Base-by-base conservation (phyloP, 306 rosid genomes). In the Medicago arabica region DNA sequence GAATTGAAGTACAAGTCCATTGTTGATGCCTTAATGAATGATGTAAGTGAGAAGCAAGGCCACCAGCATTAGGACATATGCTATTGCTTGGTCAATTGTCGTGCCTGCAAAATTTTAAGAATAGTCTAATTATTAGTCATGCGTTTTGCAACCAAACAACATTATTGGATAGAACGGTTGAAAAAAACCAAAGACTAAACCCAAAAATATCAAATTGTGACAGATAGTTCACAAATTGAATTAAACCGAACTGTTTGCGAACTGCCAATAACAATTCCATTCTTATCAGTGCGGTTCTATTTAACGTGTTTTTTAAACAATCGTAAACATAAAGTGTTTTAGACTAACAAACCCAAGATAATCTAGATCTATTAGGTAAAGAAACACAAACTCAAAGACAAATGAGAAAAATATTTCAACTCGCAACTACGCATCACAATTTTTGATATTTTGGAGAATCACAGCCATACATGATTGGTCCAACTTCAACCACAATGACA, bases 1-100 rank as follows among this genome's bases (percentile, higher is more conserved):
- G n/a, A 73, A 73, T 28, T 46, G 21, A 67, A 19, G 16, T 31
- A 47, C 19, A 25, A 51, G 40, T 54, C 49, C 7, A 62, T 4
- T 40, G 12, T 44, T 17, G 51, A 14, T 50, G 39, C 68, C 70
- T 89, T 72, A 92, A 81, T 93, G 98, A 75, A 89, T 90, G 78
- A 93, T 79, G 78, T 90, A 90, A 9, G 96, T 90, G 21, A 93
- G 87, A 17, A 71, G 88, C 84, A 93, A 83, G 5, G 96, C 96
- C 81, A 93, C 38, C 75, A 86, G 17, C 98, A 90, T 91, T 17
- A 93, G 87, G 19, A 82, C 34, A 87, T 73, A 91, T 34, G 96
- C 96, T 41, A 91, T 11, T 9, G 87, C 91, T 85, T 90, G 98
- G 82, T 93, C 97, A 63, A 91, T 76, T 57, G 96, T 8, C 16